phyloP scores from a whole-genome alignment of 2,329 filamentous ascomycete genomes.

The Botryosphaeria agaves region DNA sequence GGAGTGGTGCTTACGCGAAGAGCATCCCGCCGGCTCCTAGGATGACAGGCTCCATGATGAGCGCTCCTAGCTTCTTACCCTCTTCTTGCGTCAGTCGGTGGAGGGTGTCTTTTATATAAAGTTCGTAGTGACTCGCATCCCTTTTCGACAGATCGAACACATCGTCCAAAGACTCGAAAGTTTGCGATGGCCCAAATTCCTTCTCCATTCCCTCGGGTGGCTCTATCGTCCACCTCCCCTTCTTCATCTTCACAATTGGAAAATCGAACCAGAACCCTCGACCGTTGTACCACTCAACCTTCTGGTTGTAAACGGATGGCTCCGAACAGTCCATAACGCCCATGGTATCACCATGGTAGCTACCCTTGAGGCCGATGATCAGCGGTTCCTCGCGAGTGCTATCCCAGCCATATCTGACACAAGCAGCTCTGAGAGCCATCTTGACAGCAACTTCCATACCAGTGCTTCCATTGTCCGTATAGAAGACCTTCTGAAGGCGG shows the following conservation, averaged over 20 bases:
- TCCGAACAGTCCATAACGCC: conserved; percentile 77
- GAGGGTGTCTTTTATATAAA: conserved; percentile 40
- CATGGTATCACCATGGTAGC: conserved; percentile 78
- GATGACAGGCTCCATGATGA: conserved; percentile 67
- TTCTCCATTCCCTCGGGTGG: conserved; percentile 32
- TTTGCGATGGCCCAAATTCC: conserved; percentile 25
- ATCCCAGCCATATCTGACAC: conserved; percentile 48
- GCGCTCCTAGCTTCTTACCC: conserved; percentile 53
- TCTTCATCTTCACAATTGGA: conserved; percentile 48
- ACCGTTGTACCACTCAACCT: conserved; percentile 73
- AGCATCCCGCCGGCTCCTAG: conserved; percentile 74
- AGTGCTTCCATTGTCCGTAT: conserved; percentile 70
- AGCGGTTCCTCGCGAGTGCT: conserved; percentile 38
- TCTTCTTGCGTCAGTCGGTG: conserved; percentile 32
- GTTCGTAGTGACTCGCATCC: conserved; percentile 36
- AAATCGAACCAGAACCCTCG: conserved; percentile 71
- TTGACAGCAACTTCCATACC: conserved; percentile 73
- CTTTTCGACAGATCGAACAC: conserved; percentile 42
- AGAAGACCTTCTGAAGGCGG: conserved; percentile 56
- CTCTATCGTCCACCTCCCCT: conserved; percentile 49
- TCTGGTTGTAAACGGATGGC: conserved; percentile 60
- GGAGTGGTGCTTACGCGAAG: conserved; percentile 40
- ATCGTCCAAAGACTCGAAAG: conserved; percentile 31
- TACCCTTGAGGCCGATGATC: conserved; percentile 59
- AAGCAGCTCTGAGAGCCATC: conserved; percentile 60